Evolutionary conservation across 768 basidiomycete genomes (phyloP), one percentile per base, ranked within the genome.

Genomic region (Hirschioporus abietinus): DNA sequence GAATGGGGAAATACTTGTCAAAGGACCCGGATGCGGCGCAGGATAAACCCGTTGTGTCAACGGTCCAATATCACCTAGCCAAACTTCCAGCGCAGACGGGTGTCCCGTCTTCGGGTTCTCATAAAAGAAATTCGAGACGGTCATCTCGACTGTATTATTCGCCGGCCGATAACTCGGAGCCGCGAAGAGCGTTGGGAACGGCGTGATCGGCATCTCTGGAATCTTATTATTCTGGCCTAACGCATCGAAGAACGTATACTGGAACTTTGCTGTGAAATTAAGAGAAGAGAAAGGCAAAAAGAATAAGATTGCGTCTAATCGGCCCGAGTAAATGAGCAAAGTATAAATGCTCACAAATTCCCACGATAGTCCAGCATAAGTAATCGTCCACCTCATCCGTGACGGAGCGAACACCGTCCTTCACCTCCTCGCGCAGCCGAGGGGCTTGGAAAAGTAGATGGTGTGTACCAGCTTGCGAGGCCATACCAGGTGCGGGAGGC

Each of bases 351-450:
- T 77, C 78, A 95, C 95, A 93, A 64, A 96, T 95, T 52, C 95
- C 93, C 70, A 95, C 93, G 71, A 97, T 95, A 15, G 93, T 94
- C 95, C 95, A 97, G 73, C 92, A 94, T 66, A 96, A 79, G 80
- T 94, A 96, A 74, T 97, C 95, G 74, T 97, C 95, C 7, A 97
- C 92, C 76, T 94, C 92, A 71, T 96, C 95, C 25, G 87, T 89
- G 65, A 93, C 86, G 35, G 87, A 78, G 65, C 85, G 86, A 62
- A 86, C 82, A 18, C 91, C 92, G 69, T 93, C 91, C 74, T 90
- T 90, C 67, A 89, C 78, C 73, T 94, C 93, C 67, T 93, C 93
- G 52, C 87, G 84, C n/a, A 92, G 83, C 42, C 91, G 87, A 60
- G 93, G 91, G 9, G 87, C 81, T 74, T 89, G 87, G 77, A 93